Percentiles rank a stretch among this genome's conserved stretches.
These are phyloP conservation scores for Dothidotthia symphoricarpi DNA, from an alignment of 2,329 filamentous ascomycete genomes.

Conservation along the genomic window DNA sequence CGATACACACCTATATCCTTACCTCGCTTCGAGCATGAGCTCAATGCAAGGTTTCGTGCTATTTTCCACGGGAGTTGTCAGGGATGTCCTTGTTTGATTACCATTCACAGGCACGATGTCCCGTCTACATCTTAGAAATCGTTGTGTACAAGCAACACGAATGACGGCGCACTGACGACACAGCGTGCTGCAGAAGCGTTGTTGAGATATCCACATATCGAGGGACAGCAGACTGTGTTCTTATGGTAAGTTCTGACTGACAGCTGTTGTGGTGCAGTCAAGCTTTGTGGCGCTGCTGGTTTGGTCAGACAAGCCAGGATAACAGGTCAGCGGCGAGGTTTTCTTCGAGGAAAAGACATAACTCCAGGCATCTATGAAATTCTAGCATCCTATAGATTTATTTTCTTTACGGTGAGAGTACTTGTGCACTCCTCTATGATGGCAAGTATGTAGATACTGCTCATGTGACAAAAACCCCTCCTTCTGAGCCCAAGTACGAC, in stretches of 20 bases:
- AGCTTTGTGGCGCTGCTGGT: conserved; percentile 38
- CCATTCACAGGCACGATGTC: conserved; percentile 6
- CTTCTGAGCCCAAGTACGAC: too few relatives aligned
- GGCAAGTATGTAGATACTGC: too few relatives aligned
- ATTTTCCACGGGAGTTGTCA: conserved; percentile 4
- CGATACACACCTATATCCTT: background rate
- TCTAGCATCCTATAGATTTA: too few relatives aligned
- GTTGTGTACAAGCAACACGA: conserved; percentile 10
- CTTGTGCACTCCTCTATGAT: too few relatives aligned
- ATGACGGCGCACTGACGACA: conserved; percentile 9
- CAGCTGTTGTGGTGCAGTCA: conserved; percentile 25
- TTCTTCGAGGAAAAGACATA: too few relatives aligned
- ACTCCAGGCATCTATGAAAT: too few relatives aligned
- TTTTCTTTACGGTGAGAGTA: too few relatives aligned
- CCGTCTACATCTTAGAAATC: conserved; percentile 7
- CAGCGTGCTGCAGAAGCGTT: conserved; percentile 1
- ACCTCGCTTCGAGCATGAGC: conserved; percentile 1
- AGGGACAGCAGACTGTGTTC: background rate
- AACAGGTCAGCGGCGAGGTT: too few relatives aligned
- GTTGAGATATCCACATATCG: background rate
- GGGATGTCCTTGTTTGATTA: conserved; percentile 3
- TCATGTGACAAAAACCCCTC: too few relatives aligned
- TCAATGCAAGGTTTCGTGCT: background rate
- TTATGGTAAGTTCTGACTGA: conserved; percentile 18
- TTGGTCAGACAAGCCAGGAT: conserved; percentile 11